phyloP scores from a whole-genome alignment of 192 early-diverging fungal species.

The Geranomyces variabilis region DNA sequence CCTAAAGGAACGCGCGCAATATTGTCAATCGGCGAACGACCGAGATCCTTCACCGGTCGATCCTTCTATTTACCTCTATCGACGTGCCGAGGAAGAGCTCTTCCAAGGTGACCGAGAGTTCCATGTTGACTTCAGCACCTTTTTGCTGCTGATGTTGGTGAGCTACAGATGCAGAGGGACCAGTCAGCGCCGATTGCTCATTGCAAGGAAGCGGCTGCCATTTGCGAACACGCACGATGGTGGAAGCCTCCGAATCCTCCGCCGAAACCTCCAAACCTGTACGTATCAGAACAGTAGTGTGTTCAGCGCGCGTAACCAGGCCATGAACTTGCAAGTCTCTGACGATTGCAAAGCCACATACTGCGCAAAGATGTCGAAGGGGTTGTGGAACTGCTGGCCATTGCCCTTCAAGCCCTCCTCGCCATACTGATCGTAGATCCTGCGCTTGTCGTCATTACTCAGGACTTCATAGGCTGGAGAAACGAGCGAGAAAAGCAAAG shows the following conservation, averaged over 20 bases:
- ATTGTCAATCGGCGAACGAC: neutral
- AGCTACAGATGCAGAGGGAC: neutral
- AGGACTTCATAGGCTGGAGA: constrained; percentile 90
- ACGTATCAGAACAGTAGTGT: neutral
- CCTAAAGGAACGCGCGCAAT: constrained; percentile 27
- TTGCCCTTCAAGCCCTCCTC: constrained; percentile 91
- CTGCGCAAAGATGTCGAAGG: constrained; percentile 97
- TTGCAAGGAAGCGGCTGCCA: too few species aligned
- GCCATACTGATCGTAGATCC: constrained; percentile 90
- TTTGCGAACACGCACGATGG: constrained; percentile 20
- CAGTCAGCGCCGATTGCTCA: neutral
- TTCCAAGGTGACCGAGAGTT: constrained; percentile 82
- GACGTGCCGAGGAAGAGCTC: constrained; percentile 86
- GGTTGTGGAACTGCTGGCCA: constrained; percentile 82
- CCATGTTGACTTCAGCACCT: constrained; percentile 79
- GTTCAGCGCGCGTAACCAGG: too few species aligned
- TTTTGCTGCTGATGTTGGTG: constrained; percentile 67
- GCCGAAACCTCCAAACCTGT: constrained; percentile 56
- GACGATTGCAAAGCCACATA: constrained; percentile 34
- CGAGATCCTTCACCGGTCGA: constrained; percentile 1
- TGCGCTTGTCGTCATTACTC: constrained; percentile 86
- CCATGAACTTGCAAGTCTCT: too few species aligned
- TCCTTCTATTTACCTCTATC: constrained; percentile 62
- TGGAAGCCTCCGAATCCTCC: constrained; percentile 39
- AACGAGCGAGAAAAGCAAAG: neutral